Evolutionary conservation across 257 asterid species (phyloP), one percentile per base, ranked within the genome.

Genomic region (Craterostigma plantagineum): DNA sequence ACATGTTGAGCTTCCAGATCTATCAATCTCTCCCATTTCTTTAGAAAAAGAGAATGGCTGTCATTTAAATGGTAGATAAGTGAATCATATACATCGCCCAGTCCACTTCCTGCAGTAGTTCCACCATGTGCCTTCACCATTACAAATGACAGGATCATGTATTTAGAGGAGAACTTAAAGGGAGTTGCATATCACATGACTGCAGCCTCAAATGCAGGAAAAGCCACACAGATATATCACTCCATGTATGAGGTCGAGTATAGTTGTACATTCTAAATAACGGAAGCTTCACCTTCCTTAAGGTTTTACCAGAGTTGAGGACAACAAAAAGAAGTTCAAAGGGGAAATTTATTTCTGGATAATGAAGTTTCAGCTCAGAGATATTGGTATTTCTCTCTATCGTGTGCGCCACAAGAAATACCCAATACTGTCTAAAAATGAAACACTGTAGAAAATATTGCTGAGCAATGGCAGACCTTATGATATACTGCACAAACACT

Each of bases 1-100:
- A 60, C 37, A 47, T 79, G 83, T 52, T 63, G 74, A 48, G 93
- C 81, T 70, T 87, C 98, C 66, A 87, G 70, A 72, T 87, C 98
- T 56, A 87, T 63, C 63, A 87, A 62, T 51, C 75, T 68, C 69
- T 82, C 92, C 98, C 98, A 87, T 52, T 71, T 76, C 52, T 60
- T 72, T 60, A 87, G 93, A 63, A 87, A 87, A 58, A 7, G 53
- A 42, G 70, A 48, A 49, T 87, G 95, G n/a, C 52, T 64, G 42
- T 53, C 51, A 37, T 77, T 72, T 61, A 87, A 68, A 67, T 87
- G 98, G 54, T 76, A 66, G 58, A 77, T 78, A 54, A 82, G 79
- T 34, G 91, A 74, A 61, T 79, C 84, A 55, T 76, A 82, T 51
- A 76, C 38, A 50, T 67, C 70, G 38, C 91, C 76, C 45, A 87